A percentile compares a stretch with the other conserved stretches of the same genome.
These are phyloP conservation scores for Thermomucor indicae-seudaticae DNA, from an alignment of 371 early-diverging fungal species.

Conservation along the genomic window DNA sequence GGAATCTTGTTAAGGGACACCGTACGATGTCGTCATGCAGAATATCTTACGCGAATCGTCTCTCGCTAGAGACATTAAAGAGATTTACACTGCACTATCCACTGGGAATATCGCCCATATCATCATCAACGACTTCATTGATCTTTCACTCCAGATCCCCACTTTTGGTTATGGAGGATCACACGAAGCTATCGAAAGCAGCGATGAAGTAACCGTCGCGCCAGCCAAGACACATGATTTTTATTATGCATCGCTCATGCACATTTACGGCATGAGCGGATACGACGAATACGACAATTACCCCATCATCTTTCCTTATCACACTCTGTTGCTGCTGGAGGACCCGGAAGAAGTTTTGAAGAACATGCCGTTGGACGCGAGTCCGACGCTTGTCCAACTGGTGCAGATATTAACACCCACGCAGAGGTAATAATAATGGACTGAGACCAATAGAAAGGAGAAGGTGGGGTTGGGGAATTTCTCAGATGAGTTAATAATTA, in stretches of 20 bases:
- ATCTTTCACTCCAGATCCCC: constrained; percentile 72
- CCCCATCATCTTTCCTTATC: constrained; percentile 82
- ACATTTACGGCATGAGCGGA: constrained; percentile 46
- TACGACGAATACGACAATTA: constrained; percentile 65
- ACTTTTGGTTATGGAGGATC: constrained; percentile 15
- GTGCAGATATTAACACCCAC: constrained; percentile 89
- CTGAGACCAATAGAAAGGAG: background rate
- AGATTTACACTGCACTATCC: constrained; percentile 58
- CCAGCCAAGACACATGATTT: constrained; percentile 14
- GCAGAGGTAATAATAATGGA: constrained; percentile 48
- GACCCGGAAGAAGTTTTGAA: constrained; percentile 80
- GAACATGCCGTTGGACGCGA: constrained; percentile 77
- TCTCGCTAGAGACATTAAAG: constrained; percentile 54
- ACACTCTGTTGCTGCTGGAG: constrained; percentile 77
- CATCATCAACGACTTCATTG: constrained; percentile 74
- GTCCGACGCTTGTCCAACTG: constrained; percentile 78
- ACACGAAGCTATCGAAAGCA: constrained; percentile 1
- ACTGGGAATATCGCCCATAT: constrained; percentile 58
- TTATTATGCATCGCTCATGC: constrained; percentile 29
- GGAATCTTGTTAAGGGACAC: too few species aligned
- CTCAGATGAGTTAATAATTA: too few species aligned
- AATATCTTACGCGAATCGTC: constrained; percentile 42
- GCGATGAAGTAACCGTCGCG: too few species aligned
- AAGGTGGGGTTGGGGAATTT: too few species aligned
- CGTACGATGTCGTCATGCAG: constrained; percentile 34